Evolutionary conservation across 2,329 filamentous ascomycete species (phyloP), one percentile per base, ranked within the genome.

Genomic region (Nemania bipapillata): DNA sequence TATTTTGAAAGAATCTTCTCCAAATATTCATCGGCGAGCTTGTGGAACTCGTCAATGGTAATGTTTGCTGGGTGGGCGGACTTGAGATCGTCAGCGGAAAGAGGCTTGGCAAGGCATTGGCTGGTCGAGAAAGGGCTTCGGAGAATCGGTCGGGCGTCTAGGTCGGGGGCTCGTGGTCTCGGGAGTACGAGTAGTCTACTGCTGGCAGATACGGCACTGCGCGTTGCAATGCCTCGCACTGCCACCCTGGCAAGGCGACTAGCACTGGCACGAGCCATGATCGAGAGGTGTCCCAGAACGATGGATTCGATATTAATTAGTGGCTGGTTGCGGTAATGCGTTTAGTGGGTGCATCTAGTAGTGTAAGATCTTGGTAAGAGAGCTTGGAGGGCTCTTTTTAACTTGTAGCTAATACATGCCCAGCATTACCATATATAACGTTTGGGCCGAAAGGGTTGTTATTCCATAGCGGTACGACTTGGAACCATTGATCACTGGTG

Each of bases 11-110:
- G 77, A 1, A 90, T 80, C 8, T 74, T 76, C 4, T 90, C 85
- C 74, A 98, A 85, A 79, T 92, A 97, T 57, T 85, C 80, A 77
- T 97, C 92, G 30, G 94, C 89, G 32, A 92, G 84, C 65, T 91
- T 86, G 77, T 97, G 90, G 79, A 96, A 98, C 76, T 93, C 83
- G 28, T 85, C 83, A 2, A 91, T 87, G 1, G 87, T 87, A 70
- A 97, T 84, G 56, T 91, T 85, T 1, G 90, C 89, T 0, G 91
- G 84, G 20, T 67, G 68, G 6, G 74, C 75, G 4, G 70, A 69
- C 64, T 77, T 76, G 47, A 78, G 67, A 49, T 72, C 68, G 6
- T 79, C 64, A 40, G 79, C 74, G 67, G 86, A 83, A 24, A 80
- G 81, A 58, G 74, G 83, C 78, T 71, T 79, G 59, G 71, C 79